Conservation (phyloP, 2,329 filamentous ascomycete species). For the Westerdykella sp. region DNA sequence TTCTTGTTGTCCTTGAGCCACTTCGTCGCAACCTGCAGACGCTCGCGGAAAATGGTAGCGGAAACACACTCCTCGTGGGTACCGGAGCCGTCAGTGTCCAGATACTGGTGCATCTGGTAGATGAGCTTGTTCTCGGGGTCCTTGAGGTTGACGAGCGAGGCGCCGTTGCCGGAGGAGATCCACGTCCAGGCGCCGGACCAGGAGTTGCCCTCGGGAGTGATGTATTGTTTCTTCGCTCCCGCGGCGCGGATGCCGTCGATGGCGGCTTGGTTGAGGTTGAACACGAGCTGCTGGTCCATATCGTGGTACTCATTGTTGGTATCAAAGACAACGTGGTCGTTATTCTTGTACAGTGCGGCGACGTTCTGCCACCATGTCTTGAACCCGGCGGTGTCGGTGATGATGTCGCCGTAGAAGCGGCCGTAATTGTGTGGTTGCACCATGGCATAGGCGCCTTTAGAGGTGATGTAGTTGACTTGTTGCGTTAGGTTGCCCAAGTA, state of each 20-base stretch:
- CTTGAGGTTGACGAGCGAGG: constrained; percentile 43
- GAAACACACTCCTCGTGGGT: constrained; percentile 47
- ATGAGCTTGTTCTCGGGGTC: constrained; percentile 51
- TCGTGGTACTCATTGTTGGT: constrained; percentile 46
- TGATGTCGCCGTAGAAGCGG: constrained; percentile 44
- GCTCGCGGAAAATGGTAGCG: constrained; percentile 49
- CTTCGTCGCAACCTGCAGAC: constrained; percentile 46
- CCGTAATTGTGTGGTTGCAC: constrained; percentile 49
- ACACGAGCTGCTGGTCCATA: constrained; percentile 41
- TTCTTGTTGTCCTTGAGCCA: constrained; percentile 52
- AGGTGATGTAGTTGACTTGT: constrained; percentile 44
- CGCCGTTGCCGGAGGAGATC: constrained; percentile 43
- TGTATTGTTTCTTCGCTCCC: constrained; percentile 47
- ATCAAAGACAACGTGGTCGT: constrained; percentile 42
- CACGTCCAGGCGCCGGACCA: constrained; percentile 46
- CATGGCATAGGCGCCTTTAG: constrained; percentile 44
- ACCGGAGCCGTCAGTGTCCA: constrained; percentile 51
- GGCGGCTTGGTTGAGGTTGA: constrained; percentile 43
- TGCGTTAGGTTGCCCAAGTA: constrained; percentile 42
- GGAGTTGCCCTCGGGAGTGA: constrained; percentile 54
- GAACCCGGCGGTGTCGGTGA: constrained; percentile 39
- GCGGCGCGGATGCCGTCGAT: constrained; percentile 43
- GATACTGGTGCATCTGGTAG: constrained; percentile 59
- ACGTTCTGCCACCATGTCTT: constrained; percentile 42
- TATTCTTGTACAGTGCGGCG: constrained; percentile 36